These are phyloP conservation scores for Phytophthora boehmeriae DNA, from an alignment of 352 stramenopile species.

Conservation along the genomic window DNA sequence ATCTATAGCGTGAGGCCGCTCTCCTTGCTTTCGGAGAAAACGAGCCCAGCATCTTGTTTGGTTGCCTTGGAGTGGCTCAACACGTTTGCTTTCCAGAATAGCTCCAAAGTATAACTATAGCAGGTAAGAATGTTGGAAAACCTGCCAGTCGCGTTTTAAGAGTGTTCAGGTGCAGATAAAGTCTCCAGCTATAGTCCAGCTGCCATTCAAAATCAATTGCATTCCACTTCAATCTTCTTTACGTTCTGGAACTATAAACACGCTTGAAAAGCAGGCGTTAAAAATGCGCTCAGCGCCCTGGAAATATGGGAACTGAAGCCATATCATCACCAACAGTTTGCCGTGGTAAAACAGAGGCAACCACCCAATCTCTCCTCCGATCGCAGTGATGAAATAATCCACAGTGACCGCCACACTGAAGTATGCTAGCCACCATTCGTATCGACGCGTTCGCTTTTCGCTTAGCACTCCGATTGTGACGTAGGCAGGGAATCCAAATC, in stretches of 20 bases:
- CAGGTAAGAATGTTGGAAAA: no score
- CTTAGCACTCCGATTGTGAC: slow-evolving; percentile 78
- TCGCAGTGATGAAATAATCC: slow-evolving; percentile 69
- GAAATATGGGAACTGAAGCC: slow-evolving; percentile 92
- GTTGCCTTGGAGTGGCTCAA: slow-evolving; percentile 8
- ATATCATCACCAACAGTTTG: slow-evolving; percentile 87
- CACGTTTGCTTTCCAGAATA: neutral
- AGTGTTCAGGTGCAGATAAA: no score
- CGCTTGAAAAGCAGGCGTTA: slow-evolving; percentile 69
- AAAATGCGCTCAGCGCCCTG: slow-evolving; percentile 85
- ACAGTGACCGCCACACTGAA: slow-evolving; percentile 73
- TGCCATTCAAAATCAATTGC: slow-evolving; percentile 1
- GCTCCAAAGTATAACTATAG: neutral
- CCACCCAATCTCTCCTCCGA: slow-evolving; percentile 69
- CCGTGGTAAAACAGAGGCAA: slow-evolving; percentile 86
- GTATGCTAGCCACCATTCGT: slow-evolving; percentile 91
- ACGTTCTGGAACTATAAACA: slow-evolving; percentile 63
- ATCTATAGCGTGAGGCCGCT: slow-evolving; percentile 11
- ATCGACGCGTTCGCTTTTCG: slow-evolving; percentile 74
- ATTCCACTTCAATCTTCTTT: slow-evolving; percentile 49
- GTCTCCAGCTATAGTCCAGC: no score
- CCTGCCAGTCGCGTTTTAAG: no score
- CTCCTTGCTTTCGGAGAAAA: slow-evolving; percentile 5
- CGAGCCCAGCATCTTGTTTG: slow-evolving; percentile 14
- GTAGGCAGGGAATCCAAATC: slow-evolving; percentile 86